A percentile compares a stretch with the other conserved stretches of the same genome.
These are phyloP conservation scores for Acorus gramineus DNA, from an alignment of 106 monocot species.

Conservation along the genomic window DNA sequence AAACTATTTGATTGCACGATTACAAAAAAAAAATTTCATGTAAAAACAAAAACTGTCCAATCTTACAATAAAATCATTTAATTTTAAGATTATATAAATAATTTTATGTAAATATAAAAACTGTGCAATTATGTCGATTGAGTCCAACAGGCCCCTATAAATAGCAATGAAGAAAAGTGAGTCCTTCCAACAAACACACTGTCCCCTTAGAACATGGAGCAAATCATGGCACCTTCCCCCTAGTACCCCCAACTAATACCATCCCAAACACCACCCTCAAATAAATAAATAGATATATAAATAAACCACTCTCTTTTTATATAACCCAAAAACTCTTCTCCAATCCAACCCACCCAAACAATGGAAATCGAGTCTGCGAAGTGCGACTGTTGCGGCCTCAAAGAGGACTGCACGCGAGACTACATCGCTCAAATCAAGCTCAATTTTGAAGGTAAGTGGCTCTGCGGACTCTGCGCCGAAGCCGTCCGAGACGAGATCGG, in stretches of 20 bases:
- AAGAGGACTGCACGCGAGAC: slow-evolving; percentile 14
- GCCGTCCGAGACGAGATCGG: slow-evolving; percentile 9
- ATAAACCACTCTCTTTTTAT: neutral
- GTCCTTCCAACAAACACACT: neutral
- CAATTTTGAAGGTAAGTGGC: slow-evolving; percentile 8
- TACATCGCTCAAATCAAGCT: slow-evolving; percentile 7
- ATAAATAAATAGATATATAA: neutral
- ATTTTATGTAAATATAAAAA: too few relatives aligned
- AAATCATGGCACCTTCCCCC: neutral
- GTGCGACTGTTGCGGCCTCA: slow-evolving; percentile 12
- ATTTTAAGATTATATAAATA: too few relatives aligned
- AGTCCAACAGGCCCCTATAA: too few relatives aligned
- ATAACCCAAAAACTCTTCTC: neutral
- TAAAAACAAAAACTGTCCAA: too few relatives aligned
- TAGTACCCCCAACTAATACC: neutral
- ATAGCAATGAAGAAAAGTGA: too few relatives aligned
- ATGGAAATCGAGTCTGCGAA: slow-evolving; percentile 8
- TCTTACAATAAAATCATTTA: too few relatives aligned
- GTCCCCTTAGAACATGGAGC: slow-evolving; percentile 8
- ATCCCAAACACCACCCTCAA: neutral
- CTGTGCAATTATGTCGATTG: too few relatives aligned
- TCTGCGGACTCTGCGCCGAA: slow-evolving; percentile 12
- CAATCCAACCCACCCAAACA: neutral
- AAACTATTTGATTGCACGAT: too few relatives aligned
- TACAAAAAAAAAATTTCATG: too few relatives aligned